These are phyloP conservation scores for Silene conica DNA, from an alignment of 148 eudicot species.

Conservation along the genomic window DNA sequence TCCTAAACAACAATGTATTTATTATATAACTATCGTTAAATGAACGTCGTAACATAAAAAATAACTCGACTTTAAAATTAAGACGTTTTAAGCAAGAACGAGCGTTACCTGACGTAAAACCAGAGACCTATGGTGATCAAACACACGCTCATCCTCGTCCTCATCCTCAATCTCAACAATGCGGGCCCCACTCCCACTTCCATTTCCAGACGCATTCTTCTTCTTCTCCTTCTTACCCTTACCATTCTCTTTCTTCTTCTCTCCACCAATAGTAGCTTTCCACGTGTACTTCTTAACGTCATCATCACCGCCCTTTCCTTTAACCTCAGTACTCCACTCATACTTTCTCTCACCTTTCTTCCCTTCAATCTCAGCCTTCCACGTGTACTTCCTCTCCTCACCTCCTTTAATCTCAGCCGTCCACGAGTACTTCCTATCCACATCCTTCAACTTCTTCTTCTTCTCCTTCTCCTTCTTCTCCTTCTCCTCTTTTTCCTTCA, in stretches of 20 bases:
- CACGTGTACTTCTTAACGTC: slow-evolving; percentile 52
- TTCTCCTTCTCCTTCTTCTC: slow-evolving; percentile 11
- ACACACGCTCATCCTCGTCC: neutral
- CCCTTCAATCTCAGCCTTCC: slow-evolving; percentile 63
- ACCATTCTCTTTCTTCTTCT: neutral
- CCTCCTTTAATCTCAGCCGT: slow-evolving; percentile 44
- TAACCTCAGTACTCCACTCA: slow-evolving; percentile 68
- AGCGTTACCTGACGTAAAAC: slow-evolving; percentile 62
- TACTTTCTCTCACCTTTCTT: slow-evolving; percentile 45
- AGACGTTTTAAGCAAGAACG: no score
- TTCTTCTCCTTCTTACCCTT: slow-evolving; percentile 28
- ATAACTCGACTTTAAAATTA: no score
- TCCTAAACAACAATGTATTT: no score
- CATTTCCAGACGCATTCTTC: neutral
- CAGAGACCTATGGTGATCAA: slow-evolving; percentile 46
- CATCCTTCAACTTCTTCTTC: slow-evolving; percentile 13
- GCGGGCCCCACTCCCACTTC: slow-evolving; percentile 28
- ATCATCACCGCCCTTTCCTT: slow-evolving; percentile 39
- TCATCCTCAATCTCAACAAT: slow-evolving; percentile 69
- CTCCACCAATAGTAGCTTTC: slow-evolving; percentile 51
- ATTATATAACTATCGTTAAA: no score
- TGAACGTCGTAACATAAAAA: no score
- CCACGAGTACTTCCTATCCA: slow-evolving; percentile 39
- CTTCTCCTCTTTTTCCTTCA: slow-evolving; percentile 19
- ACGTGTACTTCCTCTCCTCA: slow-evolving; percentile 39